Base-by-base conservation (phyloP, 176 grass and related monocot genomes). In the Cymbopogon citratus region DNA sequence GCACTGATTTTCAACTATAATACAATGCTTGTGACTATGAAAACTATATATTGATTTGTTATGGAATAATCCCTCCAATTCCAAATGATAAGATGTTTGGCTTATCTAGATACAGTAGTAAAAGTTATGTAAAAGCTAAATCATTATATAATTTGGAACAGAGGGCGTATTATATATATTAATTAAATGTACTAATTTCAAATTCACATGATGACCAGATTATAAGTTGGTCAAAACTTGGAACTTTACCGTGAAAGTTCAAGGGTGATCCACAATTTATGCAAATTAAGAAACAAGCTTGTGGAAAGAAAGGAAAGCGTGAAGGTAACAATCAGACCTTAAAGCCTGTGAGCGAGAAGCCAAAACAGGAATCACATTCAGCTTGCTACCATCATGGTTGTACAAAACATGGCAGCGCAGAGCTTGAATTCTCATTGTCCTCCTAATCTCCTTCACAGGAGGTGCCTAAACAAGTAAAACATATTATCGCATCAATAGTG, bases 321-420 rank as follows among this genome's bases (percentile, higher is more conserved):
- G 74, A 78, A 52, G 60, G n/a, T 80, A 77, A 82, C 59, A 75
- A 64, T 40, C 14, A 65, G 54, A 97, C 94, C 94, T 97, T 82
- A 93, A 87, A 15, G 94, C 94, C 71, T 97, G 94, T 19, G 88
- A 97, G 63, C 88, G 80, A n/a, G 91, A 93, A 66, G 94, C 91
- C 52, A 97, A 80, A 73, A 93, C 86, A 74, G 94, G 91, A 87
- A 97, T 93, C 44, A 97, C 12, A 78, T 91, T 83, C 70, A 97
- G 83, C 74, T 91, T 92, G 86, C 84, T 83, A 75, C 94, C 94
- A 97, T 97, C 84, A 75, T 97, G 94, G 81, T 84, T 97, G 87
- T 93, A 97, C 80, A 93, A 80, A 68, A 93, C 86, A 93, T 93
- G 91, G 69, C 91, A 93, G 34, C 86, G 90, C 44, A 97, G 81